phyloP scores from a whole-genome alignment of 768 basidiomycete species.

The Boletus rufocinnamomeus region DNA sequence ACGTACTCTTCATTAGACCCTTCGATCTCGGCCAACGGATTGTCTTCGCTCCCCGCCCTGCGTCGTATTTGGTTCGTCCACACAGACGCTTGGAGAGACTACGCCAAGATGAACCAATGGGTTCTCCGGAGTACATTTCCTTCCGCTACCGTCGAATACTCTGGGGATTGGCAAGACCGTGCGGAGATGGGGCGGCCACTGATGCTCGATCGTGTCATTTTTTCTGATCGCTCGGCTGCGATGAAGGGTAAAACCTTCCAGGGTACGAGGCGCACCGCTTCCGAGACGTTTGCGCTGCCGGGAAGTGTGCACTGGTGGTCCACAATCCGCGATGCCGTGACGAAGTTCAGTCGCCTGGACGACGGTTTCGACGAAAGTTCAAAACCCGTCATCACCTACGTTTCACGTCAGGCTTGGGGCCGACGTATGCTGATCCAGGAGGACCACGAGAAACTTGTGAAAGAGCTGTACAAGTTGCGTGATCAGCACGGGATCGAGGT shows the following conservation, averaged over 20 bases:
- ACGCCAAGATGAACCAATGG: constrained; percentile 89
- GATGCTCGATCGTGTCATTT: constrained; percentile 81
- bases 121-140: constrained; percentile 81
- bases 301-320: constrained; percentile 86
- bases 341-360: constrained; percentile 67
- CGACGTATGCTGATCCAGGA: constrained; percentile 75
- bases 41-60: constrained; percentile 70
- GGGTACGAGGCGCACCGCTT: constrained; percentile 74
- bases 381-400: constrained; percentile 87
- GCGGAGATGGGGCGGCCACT: constrained; percentile 65
- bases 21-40: constrained; percentile 61
- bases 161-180: constrained; percentile 83
- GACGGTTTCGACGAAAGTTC: constrained; percentile 46
- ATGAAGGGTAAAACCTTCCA: constrained; percentile 69
- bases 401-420: constrained; percentile 88
- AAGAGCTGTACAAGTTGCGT: constrained; percentile 67
- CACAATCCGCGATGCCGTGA: constrained; percentile 69
- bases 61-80: constrained; percentile 78
- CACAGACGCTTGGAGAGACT: constrained; percentile 85
- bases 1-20: constrained; percentile 84
- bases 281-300: constrained; percentile 71
- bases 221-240: constrained; percentile 85
- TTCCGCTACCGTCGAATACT: constrained; percentile 75
- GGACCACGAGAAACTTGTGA: constrained; percentile 79
- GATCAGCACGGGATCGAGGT: constrained; percentile 82